phyloP scores from a whole-genome alignment of 495 filamentous ascomycete species.

The Penicillium silybi region DNA sequence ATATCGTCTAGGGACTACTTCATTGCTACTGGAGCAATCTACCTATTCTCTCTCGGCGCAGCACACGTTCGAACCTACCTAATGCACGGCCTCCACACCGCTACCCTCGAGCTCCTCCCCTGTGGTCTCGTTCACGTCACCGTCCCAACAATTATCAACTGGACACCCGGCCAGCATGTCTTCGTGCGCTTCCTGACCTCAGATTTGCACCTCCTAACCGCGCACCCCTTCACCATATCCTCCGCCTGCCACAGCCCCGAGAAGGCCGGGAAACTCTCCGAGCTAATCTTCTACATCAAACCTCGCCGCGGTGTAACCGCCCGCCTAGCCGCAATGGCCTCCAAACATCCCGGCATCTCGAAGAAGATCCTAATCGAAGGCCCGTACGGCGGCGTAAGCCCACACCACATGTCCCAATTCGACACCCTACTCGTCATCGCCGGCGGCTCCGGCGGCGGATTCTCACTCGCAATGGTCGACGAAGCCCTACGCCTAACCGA shows the following conservation, averaged over 20 bases:
- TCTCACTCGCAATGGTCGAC: slow-evolving; percentile 36
- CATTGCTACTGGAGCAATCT: slow-evolving; percentile 51
- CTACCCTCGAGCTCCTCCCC: slow-evolving; percentile 38
- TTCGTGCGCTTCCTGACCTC: slow-evolving; percentile 46
- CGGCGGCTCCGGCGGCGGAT: slow-evolving; percentile 54
- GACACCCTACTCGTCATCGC: slow-evolving; percentile 46
- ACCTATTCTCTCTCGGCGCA: slow-evolving; percentile 39
- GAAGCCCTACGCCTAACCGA: slow-evolving; percentile 21
- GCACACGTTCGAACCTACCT: slow-evolving; percentile 43
- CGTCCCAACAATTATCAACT: slow-evolving; percentile 43
- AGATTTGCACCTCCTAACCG: slow-evolving; percentile 37
- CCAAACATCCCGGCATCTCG: slow-evolving; percentile 20
- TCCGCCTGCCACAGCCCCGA: slow-evolving; percentile 29
- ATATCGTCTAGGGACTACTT: slow-evolving; percentile 51
- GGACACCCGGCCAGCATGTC: slow-evolving; percentile 48
- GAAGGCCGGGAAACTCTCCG: slow-evolving; percentile 19
- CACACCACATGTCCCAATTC: slow-evolving; percentile 18
- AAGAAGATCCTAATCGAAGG: slow-evolving; percentile 45
- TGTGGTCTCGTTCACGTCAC: slow-evolving; percentile 40
- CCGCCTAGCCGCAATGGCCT: slow-evolving; percentile 31
- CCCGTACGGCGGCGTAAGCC: slow-evolving; percentile 46
- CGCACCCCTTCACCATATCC: slow-evolving; percentile 52
- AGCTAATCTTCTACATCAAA: slow-evolving; percentile 43
- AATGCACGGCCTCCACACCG: slow-evolving; percentile 43
- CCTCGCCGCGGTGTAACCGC: slow-evolving; percentile 41